Base-by-base conservation (phyloP, 1,284 basidiomycete species). In the Cutaneotrichosporon dermatis region DNA sequence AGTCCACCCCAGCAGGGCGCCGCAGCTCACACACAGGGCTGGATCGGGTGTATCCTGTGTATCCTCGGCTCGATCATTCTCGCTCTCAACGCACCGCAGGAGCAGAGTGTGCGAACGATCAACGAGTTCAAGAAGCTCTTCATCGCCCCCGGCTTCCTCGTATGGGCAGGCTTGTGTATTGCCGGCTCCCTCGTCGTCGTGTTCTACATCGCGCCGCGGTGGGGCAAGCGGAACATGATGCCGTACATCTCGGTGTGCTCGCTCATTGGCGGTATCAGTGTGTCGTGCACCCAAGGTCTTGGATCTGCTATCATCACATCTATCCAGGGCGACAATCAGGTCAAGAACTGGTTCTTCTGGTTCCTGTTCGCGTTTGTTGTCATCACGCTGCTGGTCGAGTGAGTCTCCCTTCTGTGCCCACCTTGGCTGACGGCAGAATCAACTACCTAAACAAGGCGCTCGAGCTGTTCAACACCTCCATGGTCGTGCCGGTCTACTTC, bases 371-470 rank as follows among this genome's bases (percentile, higher is more conserved):
- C 81, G 39, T 97, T 97, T 73, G 88, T 96, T 51, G 81, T 87
- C 51, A 80, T 91, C 46, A 98, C 95, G 1, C 79, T 95, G 43
- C 60, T 63, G 12, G 65, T 58, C 16, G 76, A 72, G 70, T 69
- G 45, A 37, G 33, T 13, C 12, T 25, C 25, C 25, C 25, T 25
- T 25, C 25, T 25, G 25, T 25, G 25, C 25, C 25, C 25, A 25
- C 25, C 25, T 25, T 25, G 25, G 25, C 25, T 25, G 25, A 25
- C 25, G 25, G 13, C 62, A 77, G 97, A 77, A 91, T 98, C 73
- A 95, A 90, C 79, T 98, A 93, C 79, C 83, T 98, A 65, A 99
- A 98, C 80, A 89, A 94, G 71, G 95, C 95, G 25, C 86, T 99
- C 61, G 95, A 94, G 68, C 81, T 97, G 46, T 98, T 94, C 83